Evolutionary conservation across 352 stramenopile genomes (phyloP).

Genomic region (Plasmopara viticola): DNA sequence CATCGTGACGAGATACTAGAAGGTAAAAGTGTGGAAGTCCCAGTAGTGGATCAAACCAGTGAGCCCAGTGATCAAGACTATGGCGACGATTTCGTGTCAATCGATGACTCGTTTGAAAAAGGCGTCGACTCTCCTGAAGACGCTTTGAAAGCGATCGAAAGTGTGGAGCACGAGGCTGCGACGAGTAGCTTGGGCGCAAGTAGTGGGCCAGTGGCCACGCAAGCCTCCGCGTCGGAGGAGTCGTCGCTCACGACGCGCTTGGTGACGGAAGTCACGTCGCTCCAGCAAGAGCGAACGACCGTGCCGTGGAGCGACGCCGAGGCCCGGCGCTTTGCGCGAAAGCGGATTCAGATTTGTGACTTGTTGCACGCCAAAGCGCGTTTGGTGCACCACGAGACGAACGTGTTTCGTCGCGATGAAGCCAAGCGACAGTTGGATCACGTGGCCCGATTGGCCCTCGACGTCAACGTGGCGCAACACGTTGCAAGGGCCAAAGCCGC

Average conservation of each 20-base stretch:
- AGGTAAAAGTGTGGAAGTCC: constrained; percentile 7
- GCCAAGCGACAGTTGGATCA: constrained; percentile 34
- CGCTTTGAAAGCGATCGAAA: background rate
- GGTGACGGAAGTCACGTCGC: constrained; percentile 19
- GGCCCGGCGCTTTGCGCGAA: constrained; percentile 30
- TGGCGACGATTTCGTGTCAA: constrained; percentile 40
- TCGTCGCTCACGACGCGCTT: constrained; percentile 50
- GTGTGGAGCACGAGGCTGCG: too few relatives aligned
- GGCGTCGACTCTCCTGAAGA: constrained; percentile 9
- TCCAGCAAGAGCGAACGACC: constrained; percentile 6
- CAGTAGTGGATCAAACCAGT: constrained; percentile 4
- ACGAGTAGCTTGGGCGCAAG: too few relatives aligned
- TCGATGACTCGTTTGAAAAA: constrained; percentile 10
- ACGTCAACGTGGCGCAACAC: constrained; percentile 27
- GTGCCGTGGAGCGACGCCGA: background rate
- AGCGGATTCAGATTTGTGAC: constrained; percentile 37
- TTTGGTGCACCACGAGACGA: constrained; percentile 26
- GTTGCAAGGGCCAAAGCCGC: constrained; percentile 20
- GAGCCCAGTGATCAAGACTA: constrained; percentile 18
- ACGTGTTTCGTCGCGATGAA: constrained; percentile 30
- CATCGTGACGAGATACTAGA: constrained; percentile 3
- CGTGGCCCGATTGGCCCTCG: constrained; percentile 33
- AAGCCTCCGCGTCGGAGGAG: constrained; percentile 25
- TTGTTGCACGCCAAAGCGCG: constrained; percentile 33
- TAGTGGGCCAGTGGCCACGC: too few relatives aligned